A percentile compares a stretch with the other conserved stretches of the same genome.
Evolutionary conservation across 345 rosid genomes (phyloP).

Genomic region (Populus pruinosa): DNA sequence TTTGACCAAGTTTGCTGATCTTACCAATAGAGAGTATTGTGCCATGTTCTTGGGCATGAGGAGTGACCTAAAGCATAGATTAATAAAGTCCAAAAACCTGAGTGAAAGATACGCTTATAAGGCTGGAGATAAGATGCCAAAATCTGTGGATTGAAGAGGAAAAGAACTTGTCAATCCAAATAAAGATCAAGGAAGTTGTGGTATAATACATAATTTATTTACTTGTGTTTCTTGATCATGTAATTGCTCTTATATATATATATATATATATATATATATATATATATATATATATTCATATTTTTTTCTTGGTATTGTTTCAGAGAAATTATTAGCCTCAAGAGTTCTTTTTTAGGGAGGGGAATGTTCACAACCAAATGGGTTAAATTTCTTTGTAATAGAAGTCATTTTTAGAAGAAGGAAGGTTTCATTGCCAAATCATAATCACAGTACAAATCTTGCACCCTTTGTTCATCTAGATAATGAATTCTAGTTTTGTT

Average conservation of each 20-base stretch:
- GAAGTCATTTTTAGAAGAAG: neutral
- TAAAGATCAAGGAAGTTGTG: conserved; percentile 31
- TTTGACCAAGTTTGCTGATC: conserved; percentile 26
- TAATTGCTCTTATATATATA: too few relatives aligned
- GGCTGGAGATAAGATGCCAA: conserved; percentile 15
- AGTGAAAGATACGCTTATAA: conserved; percentile 17
- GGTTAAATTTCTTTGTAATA: neutral
- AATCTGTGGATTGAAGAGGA: conserved; percentile 19
- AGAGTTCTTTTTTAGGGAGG: neutral
- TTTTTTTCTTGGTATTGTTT: too few relatives aligned
- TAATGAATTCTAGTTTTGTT: neutral
- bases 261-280: too few relatives aligned
- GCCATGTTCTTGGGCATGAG: conserved; percentile 15
- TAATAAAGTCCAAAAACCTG: conserved; percentile 11
- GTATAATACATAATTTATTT: neutral
- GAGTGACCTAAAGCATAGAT: conserved; percentile 11
- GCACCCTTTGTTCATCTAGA: neutral
- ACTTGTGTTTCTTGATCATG: too few relatives aligned
- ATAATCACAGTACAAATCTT: neutral
- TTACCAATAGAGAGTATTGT: conserved; percentile 21
- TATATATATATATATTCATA: too few relatives aligned
- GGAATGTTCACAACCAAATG: neutral
- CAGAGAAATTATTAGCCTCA: too few relatives aligned
- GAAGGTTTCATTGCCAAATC: neutral
- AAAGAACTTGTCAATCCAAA: conserved; percentile 20